phyloP scores from a whole-genome alignment of 1,284 basidiomycete genomes.

The Austroboletus sp. region DNA sequence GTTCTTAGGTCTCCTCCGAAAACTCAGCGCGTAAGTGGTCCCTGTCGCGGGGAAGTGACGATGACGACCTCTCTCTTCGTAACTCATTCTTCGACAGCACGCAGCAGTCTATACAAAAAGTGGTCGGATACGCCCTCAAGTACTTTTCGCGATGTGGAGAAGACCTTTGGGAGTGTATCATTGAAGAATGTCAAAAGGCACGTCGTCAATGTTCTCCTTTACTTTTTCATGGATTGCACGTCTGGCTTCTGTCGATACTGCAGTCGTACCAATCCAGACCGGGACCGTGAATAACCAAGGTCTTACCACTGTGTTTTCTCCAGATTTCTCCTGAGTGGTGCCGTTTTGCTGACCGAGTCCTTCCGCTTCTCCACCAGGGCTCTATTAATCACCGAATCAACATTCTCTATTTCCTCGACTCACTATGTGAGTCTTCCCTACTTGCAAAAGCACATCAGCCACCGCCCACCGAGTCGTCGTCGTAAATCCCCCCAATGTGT shows the following conservation, averaged over 20 bases:
- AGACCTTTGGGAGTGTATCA: constrained; percentile 90
- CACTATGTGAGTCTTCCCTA: constrained; percentile 73
- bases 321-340: neutral
- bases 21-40: constrained; percentile 68
- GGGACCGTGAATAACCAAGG: no score
- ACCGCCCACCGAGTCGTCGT: constrained; percentile 13
- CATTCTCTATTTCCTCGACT: constrained; percentile 86
- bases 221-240: neutral
- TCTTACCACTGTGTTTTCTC: neutral
- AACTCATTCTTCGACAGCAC: constrained; percentile 42
- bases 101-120: constrained; percentile 85
- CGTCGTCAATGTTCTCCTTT: constrained; percentile 10
- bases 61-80: neutral
- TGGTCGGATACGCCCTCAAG: constrained; percentile 81
- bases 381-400: constrained; percentile 88
- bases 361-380: constrained; percentile 43
- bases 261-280: neutral
- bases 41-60: neutral
- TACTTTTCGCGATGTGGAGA: constrained; percentile 78
- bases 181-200: constrained; percentile 85
- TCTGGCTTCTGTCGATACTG: neutral
- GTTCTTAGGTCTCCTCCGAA: constrained; percentile 65
- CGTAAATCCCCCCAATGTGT: constrained; percentile 4
- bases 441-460: constrained; percentile 50
- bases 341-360: neutral